These are phyloP conservation scores for Trametes cubensis DNA, from an alignment of 768 basidiomycete species.

Conservation along the genomic window DNA sequence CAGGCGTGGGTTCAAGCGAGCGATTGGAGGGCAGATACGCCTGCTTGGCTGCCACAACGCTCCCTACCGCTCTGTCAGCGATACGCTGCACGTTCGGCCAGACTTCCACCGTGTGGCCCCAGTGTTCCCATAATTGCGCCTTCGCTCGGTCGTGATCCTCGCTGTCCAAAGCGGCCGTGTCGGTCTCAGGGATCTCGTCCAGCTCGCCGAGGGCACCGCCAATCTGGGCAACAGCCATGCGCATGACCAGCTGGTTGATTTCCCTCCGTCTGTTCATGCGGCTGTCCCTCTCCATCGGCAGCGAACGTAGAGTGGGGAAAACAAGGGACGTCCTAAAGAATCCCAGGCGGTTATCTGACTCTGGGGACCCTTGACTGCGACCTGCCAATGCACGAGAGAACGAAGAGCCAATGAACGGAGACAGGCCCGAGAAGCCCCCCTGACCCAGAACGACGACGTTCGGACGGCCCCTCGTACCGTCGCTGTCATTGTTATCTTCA, in stretches of 20 bases:
- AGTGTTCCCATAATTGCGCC: constrained; percentile 56
- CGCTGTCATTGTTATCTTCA: constrained; percentile 42
- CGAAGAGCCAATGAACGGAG: constrained; percentile 38
- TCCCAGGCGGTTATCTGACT: constrained; percentile 32
- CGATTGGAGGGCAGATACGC: constrained; percentile 37
- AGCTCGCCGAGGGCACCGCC: constrained; percentile 63
- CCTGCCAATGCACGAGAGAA: constrained; percentile 19
- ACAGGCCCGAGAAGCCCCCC: constrained; percentile 41
- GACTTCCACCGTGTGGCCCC: constrained; percentile 68
- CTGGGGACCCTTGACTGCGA: constrained; percentile 21
- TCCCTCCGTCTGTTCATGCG: constrained; percentile 68
- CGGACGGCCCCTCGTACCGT: constrained; percentile 19
- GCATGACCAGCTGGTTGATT: constrained; percentile 79
- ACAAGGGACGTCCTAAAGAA: constrained; percentile 74
- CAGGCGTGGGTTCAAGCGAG: constrained; percentile 56
- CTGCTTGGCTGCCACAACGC: constrained; percentile 46
- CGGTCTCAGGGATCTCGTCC: constrained; percentile 25
- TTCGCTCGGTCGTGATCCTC: constrained; percentile 30
- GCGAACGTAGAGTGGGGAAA: constrained; percentile 63
- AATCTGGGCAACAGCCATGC: constrained; percentile 79
- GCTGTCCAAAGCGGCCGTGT: constrained; percentile 26
- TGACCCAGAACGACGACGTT: constrained; percentile 52
- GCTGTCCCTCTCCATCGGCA: constrained; percentile 52
- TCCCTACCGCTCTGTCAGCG: constrained; percentile 77
- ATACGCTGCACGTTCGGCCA: constrained; percentile 74